Percentiles rank a stretch among this genome's conserved stretches.
These are phyloP conservation scores for Agroathelia rolfsii DNA, from an alignment of 1,284 basidiomycete genomes.

Conservation along the genomic window DNA sequence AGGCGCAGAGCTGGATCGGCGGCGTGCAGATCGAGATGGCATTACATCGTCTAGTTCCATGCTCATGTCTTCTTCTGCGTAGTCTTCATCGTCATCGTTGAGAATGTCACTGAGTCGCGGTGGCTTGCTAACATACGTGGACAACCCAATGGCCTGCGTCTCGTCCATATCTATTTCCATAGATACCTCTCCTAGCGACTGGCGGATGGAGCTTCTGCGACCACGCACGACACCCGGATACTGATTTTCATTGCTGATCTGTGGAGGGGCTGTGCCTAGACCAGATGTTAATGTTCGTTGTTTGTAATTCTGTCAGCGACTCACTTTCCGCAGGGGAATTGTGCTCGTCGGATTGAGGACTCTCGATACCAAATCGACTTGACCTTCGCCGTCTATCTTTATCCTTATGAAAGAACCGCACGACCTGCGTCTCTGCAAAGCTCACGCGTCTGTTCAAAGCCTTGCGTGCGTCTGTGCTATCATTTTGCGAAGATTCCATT, in stretches of 20 bases:
- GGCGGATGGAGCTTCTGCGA: constrained; percentile 47
- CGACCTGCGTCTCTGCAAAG: constrained; percentile 65
- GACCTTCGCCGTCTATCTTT: too few species aligned
- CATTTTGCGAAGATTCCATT: constrained; percentile 51
- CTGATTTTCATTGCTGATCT: constrained; percentile 48
- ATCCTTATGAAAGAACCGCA: constrained; percentile 50
- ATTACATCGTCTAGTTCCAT: constrained; percentile 44
- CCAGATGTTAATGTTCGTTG: too few species aligned
- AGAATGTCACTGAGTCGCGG: constrained; percentile 15
- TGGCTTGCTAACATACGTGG: constrained; percentile 12
- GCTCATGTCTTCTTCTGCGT: constrained; percentile 27
- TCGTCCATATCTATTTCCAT: constrained; percentile 65
- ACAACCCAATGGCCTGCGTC: too few species aligned
- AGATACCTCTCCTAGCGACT: constrained; percentile 41
- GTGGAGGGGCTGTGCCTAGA: constrained; percentile 18
- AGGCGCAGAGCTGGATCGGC: constrained; percentile 25
- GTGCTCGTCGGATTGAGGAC: too few species aligned
- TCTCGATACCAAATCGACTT: too few species aligned
- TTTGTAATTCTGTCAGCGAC: constrained; percentile 36
- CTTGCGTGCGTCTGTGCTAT: constrained; percentile 40
- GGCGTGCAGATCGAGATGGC: constrained; percentile 37
- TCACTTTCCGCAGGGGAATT: too few species aligned
- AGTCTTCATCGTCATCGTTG: constrained; percentile 29
- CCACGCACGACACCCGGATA: constrained; percentile 41
- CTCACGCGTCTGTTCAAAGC: constrained; percentile 69